Evolutionary conservation across 441 rosid genomes (phyloP).

Genomic region (Flueggea neowawraea): DNA sequence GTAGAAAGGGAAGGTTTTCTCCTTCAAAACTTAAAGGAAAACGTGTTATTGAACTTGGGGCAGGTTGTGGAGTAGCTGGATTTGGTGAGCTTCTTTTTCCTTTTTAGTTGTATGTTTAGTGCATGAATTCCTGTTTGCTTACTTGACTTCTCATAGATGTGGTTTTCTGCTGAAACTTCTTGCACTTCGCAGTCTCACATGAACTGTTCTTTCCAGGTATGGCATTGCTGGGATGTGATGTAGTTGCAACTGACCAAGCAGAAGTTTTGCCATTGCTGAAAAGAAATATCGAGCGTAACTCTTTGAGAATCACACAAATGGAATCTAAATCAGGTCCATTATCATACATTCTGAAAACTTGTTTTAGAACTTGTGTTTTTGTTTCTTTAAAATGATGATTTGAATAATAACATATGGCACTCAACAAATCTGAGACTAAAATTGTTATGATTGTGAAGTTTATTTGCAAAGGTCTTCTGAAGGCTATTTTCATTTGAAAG

Average conservation of each 20-base stretch:
- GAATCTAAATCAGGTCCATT: constrained; percentile 56
- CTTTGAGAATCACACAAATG: constrained; percentile 71
- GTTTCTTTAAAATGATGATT: too few species aligned
- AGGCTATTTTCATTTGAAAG: too few species aligned
- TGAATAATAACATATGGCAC: too few species aligned
- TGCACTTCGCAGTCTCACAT: constrained; percentile 13
- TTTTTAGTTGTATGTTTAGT: constrained; percentile 7
- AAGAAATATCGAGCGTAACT: constrained; percentile 83
- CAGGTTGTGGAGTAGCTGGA: constrained; percentile 97
- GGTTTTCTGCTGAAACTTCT: constrained; percentile 2
- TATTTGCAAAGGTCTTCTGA: too few species aligned
- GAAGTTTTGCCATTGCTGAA: constrained; percentile 78
- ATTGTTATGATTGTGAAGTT: too few species aligned
- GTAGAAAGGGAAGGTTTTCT: constrained; percentile 85
- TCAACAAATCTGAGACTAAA: too few species aligned
- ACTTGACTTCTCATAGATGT: constrained; percentile 12
- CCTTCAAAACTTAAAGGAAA: constrained; percentile 86
- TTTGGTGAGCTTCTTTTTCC: constrained; percentile 56
- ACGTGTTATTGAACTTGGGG: constrained; percentile 92
- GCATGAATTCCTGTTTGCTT: constrained; percentile 3
- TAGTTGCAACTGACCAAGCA: constrained; percentile 77
- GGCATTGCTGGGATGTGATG: constrained; percentile 92
- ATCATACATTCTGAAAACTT: neutral
- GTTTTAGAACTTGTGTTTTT: too few species aligned
- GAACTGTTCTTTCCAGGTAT: constrained; percentile 49